Percentiles rank a stretch among this genome's conserved stretches.
These are phyloP conservation scores for Mycosphaerelloides madeirae DNA, from an alignment of 2,329 filamentous ascomycete species.

Conservation along the genomic window DNA sequence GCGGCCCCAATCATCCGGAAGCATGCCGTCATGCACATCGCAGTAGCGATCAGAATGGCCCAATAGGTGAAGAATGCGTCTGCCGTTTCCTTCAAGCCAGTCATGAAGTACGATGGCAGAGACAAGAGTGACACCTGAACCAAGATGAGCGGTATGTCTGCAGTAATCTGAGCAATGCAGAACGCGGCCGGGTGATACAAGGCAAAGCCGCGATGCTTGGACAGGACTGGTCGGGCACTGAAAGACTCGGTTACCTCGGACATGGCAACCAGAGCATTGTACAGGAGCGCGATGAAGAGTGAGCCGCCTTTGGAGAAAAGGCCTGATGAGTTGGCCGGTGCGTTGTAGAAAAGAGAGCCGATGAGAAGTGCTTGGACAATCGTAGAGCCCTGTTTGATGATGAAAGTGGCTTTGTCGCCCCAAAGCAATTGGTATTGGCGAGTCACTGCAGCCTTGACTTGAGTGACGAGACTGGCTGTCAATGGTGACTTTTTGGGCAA, in stretches of 20 bases:
- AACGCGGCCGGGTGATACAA: slow-evolving; percentile 40
- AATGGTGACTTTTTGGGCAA: slow-evolving; percentile 53
- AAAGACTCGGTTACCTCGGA: slow-evolving; percentile 59
- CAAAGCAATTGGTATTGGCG: slow-evolving; percentile 63
- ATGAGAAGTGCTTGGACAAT: slow-evolving; percentile 58
- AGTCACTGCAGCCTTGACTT: slow-evolving; percentile 53
- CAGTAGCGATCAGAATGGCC: slow-evolving; percentile 47
- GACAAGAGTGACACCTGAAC: slow-evolving; percentile 58
- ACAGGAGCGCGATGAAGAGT: slow-evolving; percentile 60
- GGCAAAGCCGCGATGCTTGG: slow-evolving; percentile 42
- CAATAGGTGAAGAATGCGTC: slow-evolving; percentile 60
- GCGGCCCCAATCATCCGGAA: slow-evolving; percentile 41
- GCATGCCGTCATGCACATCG: slow-evolving; percentile 42
- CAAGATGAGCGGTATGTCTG: slow-evolving; percentile 51
- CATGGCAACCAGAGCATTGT: slow-evolving; percentile 59
- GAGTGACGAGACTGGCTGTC: slow-evolving; percentile 51
- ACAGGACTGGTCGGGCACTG: slow-evolving; percentile 42
- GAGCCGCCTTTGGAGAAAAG: slow-evolving; percentile 62
- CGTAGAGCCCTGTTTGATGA: slow-evolving; percentile 58
- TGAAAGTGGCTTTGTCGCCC: slow-evolving; percentile 60
- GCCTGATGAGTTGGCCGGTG: slow-evolving; percentile 53
- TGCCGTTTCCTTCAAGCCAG: slow-evolving; percentile 50
- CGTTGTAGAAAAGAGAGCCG: slow-evolving; percentile 65
- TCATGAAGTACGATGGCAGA: slow-evolving; percentile 61
- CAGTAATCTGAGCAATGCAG: slow-evolving; percentile 49